Base-by-base conservation (phyloP, 352 stramenopile genomes). In the Globisporangium iwayamae region DNA sequence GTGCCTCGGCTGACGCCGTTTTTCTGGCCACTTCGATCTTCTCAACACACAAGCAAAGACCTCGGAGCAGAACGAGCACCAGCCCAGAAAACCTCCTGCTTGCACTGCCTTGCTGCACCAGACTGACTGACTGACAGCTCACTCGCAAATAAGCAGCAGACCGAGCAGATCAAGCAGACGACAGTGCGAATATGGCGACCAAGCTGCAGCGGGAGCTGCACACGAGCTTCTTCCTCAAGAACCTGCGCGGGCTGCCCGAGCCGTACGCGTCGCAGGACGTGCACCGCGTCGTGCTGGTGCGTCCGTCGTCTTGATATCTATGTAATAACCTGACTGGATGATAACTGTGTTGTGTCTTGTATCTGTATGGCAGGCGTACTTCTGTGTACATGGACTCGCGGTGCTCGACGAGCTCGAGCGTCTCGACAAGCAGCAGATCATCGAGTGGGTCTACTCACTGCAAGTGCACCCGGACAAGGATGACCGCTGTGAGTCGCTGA, bases 361-460 rank as follows among this genome's bases (percentile, higher is more conserved):
- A 43, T 52, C 28, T 7, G 1, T 34, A 25, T 16, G 56, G 30
- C 55, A 87, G 78, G 83, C 85, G 32, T 96, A 91, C 75, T 96
- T 96, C 64, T 94, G 87, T 41, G 66, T 96, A 28, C 85, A 94
- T 48, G 87, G 87, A 3, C 76, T 96, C 51, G 86, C 86, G 18
- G 59, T 96, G 63, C 78, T 96, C 43, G 81, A 72, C 5, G 84
- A 92, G 62, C 67, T 96, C 3, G 70, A 94, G 54, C 83, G 76
- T 22, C 67, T 96, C 34, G 73, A 95, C 63, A 76, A 78, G 53
- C 69, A 75, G 47, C 69, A 85, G 59, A 76, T 96, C 66, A 76
- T 96, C 58, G 86, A 96, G 55, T 96, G 86, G 86, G 75, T 96
- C 48, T 96, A 96, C 66, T 82, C 73, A 56, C 71, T 95, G 47